Conservation (phyloP, 352 stramenopile genomes). For the Peronospora destructor region DNA sequence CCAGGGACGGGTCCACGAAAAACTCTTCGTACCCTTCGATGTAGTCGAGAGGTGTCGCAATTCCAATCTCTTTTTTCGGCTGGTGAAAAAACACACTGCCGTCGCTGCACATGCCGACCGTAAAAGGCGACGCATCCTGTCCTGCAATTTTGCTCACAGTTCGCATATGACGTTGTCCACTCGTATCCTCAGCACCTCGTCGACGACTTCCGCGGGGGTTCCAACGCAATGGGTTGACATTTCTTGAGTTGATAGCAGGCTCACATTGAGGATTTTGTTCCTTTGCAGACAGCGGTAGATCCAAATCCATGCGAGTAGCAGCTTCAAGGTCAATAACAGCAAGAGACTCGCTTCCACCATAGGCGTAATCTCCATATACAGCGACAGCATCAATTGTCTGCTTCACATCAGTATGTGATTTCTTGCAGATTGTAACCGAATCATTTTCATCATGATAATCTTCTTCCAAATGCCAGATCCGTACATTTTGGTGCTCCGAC, state of each 20-base stretch:
- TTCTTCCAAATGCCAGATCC: constrained; percentile 74
- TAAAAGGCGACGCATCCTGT: constrained; percentile 52
- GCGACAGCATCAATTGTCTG: constrained; percentile 55
- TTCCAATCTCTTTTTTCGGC: constrained; percentile 39
- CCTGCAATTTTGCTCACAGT: constrained; percentile 65
- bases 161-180: constrained; percentile 55
- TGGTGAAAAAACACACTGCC: constrained; percentile 76
- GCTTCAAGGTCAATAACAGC: constrained; percentile 57
- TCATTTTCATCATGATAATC: constrained; percentile 29
- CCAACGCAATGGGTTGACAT: constrained; percentile 32
- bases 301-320: constrained; percentile 56
- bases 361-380: constrained; percentile 69
- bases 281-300: constrained; percentile 57
- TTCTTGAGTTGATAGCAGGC: constrained; percentile 26
- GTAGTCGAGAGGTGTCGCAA: constrained; percentile 63
- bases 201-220: constrained; percentile 37
- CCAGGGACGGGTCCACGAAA: constrained; percentile 68
- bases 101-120: constrained; percentile 77
- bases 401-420: constrained; percentile 69
- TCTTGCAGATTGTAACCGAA: constrained; percentile 48
- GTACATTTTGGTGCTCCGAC: constrained; percentile 80
- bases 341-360: constrained; percentile 60
- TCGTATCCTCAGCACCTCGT: constrained; percentile 41
- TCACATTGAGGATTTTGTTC: constrained; percentile 47
- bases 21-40: constrained; percentile 79